Conservation (phyloP, 495 filamentous ascomycete species). For the Talaromyces nanjingensis region DNA sequence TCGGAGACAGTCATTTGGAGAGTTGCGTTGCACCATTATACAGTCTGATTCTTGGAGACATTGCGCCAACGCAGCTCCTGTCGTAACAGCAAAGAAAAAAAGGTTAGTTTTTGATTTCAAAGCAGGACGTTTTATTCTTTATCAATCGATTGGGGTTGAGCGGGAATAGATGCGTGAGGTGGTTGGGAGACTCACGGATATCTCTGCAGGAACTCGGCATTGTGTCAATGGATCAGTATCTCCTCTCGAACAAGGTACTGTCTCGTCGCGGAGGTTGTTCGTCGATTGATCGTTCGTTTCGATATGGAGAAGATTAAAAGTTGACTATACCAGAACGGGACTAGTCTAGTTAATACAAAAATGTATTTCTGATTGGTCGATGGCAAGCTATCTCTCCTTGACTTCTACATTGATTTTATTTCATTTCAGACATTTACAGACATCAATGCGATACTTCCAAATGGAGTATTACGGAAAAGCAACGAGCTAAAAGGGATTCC, state of each 20-base stretch:
- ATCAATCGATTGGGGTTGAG: too few species aligned
- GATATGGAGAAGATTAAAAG: not conserved
- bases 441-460: too few species aligned
- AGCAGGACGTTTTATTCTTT: not conserved
- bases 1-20: slow-evolving; percentile 79
- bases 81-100: not conserved
- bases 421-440: not conserved
- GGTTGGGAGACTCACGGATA: slow-evolving; percentile 58
- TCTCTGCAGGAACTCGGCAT: slow-evolving; percentile 98
- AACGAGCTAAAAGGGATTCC: too few species aligned
- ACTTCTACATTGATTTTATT: not conserved
- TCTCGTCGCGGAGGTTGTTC: not conserved
- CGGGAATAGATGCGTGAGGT: not conserved
- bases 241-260: not conserved
- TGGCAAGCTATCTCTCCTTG: not conserved
- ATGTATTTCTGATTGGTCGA: not conserved
- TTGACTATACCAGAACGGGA: not conserved
- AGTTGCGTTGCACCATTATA: slow-evolving; percentile 83
- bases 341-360: not conserved
- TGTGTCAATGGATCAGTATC: slow-evolving; percentile 13
- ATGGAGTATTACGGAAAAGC: too few species aligned
- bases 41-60: slow-evolving; percentile 95
- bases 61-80: slow-evolving; percentile 83
- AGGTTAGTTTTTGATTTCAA: slow-evolving; percentile 1
- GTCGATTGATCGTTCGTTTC: not conserved